These are phyloP conservation scores for Byssochlamys sp. DNA, from an alignment of 2,329 filamentous ascomycete genomes.

Conservation along the genomic window DNA sequence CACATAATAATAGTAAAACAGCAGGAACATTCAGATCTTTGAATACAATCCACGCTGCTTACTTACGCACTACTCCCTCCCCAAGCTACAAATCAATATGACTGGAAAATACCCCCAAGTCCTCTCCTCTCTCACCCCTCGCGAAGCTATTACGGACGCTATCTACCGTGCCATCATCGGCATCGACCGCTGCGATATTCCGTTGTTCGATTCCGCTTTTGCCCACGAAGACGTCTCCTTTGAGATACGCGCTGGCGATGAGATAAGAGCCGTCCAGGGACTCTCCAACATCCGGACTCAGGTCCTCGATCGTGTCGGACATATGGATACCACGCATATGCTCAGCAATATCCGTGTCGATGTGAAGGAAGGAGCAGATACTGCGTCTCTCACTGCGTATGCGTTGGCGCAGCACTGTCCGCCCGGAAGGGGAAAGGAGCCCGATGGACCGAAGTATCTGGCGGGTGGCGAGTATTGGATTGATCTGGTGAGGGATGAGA, in stretches of 20 bases:
- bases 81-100: not conserved
- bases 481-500: conserved; percentile 21
- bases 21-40: no score
- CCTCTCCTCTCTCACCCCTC: conserved; percentile 9
- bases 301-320: conserved; percentile 10
- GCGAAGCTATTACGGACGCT: conserved; percentile 17
- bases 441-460: conserved; percentile 14
- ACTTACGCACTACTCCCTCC: not conserved
- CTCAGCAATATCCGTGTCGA: conserved; percentile 21
- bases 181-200: conserved; percentile 12
- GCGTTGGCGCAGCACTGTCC: conserved; percentile 20
- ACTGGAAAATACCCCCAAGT: not conserved
- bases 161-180: conserved; percentile 15
- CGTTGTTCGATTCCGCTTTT: conserved; percentile 15
- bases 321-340: conserved; percentile 23
- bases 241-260: not conserved
- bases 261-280: not conserved
- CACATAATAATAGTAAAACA: not conserved
- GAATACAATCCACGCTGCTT: no score
- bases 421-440: conserved; percentile 16
- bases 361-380: conserved; percentile 14
- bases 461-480: conserved; percentile 18
- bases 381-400: conserved; percentile 17
- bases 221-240: conserved; percentile 5
- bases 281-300: conserved; percentile 6